Base-by-base conservation (phyloP, 495 filamentous ascomycete genomes). In the Elaphomyces granulatus region DNA sequence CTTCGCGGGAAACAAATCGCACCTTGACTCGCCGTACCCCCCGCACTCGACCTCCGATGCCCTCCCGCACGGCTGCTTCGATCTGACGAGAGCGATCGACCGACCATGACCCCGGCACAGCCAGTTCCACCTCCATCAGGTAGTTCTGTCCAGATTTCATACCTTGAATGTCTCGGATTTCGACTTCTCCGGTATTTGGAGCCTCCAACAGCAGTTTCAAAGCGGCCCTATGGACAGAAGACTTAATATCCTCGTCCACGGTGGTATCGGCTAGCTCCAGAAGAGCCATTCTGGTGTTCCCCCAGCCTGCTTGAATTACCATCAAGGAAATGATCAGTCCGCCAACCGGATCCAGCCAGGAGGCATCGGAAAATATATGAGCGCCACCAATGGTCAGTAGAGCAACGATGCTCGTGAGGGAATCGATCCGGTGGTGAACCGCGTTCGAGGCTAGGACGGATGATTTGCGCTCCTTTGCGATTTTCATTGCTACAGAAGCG, bases 381-480 rank as follows among this genome's bases (percentile, higher is more conserved):
- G 83, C 83, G 20, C 85, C 88, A 19, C 81, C 74, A 51, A 98
- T 94, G 14, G 81, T 86, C 36, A 78, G 59, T 10, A 98, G 68
- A 8, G 90, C 90, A 37, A 95, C 90, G 46, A 98, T 81, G 36
- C 86, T 84, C 0, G 90, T 96, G 16, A 95, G 71, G 36, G 83
- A 93, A 57, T 98, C 90, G 52, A 98, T 78, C 36, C 90, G 83
- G 66, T 98, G 90, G 60, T 98, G 90, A 45, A 93, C 70, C 3
- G 90, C 90, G 55, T 98, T 98, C 36, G 85, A 93, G 15, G 88
- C 86, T n/a, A 98, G 77, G 38, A 98, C 87, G 12, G 86, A 88
- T 2, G 86, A 94, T 54, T 94, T 93, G 50, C 86, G 79, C 52
- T 93, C 83, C 46, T 77, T 75, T n/a, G 90, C 88, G 40, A 96